Evolutionary conservation across 169 alveolate genomes (phyloP), one percentile per base, ranked within the genome.

Genomic region (Cryptosporidium ubiquitum): DNA sequence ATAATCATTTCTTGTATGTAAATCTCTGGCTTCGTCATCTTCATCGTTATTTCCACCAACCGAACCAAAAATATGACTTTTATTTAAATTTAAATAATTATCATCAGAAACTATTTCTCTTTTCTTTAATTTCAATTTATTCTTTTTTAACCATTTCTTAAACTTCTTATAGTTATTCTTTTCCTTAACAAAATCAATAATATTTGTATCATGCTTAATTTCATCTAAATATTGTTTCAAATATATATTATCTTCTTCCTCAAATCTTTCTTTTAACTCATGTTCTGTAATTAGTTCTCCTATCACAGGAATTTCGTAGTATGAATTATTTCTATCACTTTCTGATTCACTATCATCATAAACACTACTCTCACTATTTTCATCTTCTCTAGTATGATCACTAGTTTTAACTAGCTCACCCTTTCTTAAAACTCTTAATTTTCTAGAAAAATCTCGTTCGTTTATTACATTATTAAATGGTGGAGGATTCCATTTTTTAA

Each of bases 401-500:
- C 12, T 31, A 52, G 58, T n/a, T 20, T 58, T 9, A 14, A 40
- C 18, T 57, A n/a, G 5, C 37, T 73, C 68, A 16, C 35, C 16
- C 10, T 68, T 49, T 52, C 64, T 49, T 42, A 49, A 6, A 42
- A 86, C 55, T 49, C 70, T 57, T 20, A 68, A 23, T 35, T 35
- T 52, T 42, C 85, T 52, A 42, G 64, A 42, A 47, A 60, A 44
- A 64, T 70, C 60, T 23, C 84, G 20, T 23, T 51, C 58, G 52
- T 44, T 68, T 57, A 40, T n/a, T 23, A 37, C 42, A 70, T 23
- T 60, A 42, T 44, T 69, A 85, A 26, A 58, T 91, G 47, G 37
- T 84, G 79, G 73, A 55, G 86, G 86, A 74, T 74, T 74, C 70
- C 71, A 74, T 31, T 74, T 74, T 20, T 7, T 20, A 0, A 70